phyloP scores from a whole-genome alignment of 2,329 filamentous ascomycete genomes.

The Pseudogymnoascus sp. region DNA sequence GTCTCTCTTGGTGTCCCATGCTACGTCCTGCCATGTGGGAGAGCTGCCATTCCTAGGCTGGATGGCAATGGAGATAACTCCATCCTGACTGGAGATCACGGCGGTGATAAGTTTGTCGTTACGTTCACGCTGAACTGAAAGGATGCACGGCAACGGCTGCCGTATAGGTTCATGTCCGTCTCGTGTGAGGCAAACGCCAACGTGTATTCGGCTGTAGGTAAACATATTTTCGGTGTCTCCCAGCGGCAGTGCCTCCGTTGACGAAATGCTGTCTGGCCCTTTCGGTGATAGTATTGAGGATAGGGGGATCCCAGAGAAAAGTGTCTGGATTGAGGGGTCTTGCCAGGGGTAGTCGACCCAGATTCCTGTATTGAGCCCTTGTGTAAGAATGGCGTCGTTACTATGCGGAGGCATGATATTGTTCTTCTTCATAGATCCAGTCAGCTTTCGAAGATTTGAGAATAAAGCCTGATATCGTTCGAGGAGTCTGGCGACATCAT shows the following conservation, averaged over 20 bases:
- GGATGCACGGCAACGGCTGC: constrained; percentile 63
- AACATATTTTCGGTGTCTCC: constrained; percentile 69
- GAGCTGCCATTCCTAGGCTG: constrained; percentile 59
- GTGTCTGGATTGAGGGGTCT: constrained; percentile 61
- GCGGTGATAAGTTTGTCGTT: constrained; percentile 64
- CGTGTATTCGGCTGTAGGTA: constrained; percentile 71
- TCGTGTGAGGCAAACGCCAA: constrained; percentile 68
- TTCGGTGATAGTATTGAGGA: constrained; percentile 39
- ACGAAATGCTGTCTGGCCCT: constrained; percentile 40
- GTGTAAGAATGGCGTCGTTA: constrained; percentile 61
- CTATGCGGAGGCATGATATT: constrained; percentile 62
- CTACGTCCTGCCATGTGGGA: constrained; percentile 73
- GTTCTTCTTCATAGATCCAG: constrained; percentile 79
- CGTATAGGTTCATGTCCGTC: constrained; percentile 61
- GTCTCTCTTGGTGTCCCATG: constrained; percentile 64
- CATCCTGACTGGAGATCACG: constrained; percentile 71
- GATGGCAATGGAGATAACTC: constrained; percentile 67
- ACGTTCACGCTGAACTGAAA: constrained; percentile 67
- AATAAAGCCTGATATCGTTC: constrained; percentile 48
- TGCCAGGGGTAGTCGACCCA: constrained; percentile 74
- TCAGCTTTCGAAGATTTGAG: constrained; percentile 63
- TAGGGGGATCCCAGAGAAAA: constrained; percentile 58
- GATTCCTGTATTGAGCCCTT: constrained; percentile 71
- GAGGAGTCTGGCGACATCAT: constrained; percentile 36
- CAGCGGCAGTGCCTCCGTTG: constrained; percentile 64